phyloP scores from a whole-genome alignment of 1,284 basidiomycete species.

The Puccinia horiana region DNA sequence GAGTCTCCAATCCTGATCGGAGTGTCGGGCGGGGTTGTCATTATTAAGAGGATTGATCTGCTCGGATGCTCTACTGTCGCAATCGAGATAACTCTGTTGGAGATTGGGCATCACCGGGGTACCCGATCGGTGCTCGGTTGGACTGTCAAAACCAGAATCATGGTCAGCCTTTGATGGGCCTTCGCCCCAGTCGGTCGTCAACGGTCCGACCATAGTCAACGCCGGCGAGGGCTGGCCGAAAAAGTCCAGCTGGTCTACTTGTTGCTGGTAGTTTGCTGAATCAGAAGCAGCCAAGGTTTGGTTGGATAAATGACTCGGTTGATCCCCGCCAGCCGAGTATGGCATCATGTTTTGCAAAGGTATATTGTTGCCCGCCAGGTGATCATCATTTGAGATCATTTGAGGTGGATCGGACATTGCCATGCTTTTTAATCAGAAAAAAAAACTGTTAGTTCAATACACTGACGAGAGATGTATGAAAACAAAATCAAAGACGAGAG shows the following conservation, averaged over 20 bases:
- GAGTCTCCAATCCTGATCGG: not conserved
- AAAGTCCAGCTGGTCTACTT: constrained; percentile 18
- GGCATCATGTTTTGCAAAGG: constrained; percentile 8
- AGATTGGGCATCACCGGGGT: constrained; percentile 13
- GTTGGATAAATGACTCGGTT: not conserved
- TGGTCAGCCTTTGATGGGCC: not conserved
- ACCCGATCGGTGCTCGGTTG: not conserved
- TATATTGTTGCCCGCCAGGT: not conserved
- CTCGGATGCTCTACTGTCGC: not conserved
- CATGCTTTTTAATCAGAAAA: not conserved
- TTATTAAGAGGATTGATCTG: not conserved
- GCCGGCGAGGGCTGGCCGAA: constrained; percentile 3
- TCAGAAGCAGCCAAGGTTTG: not conserved
- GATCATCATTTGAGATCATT: not conserved
- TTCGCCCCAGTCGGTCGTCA: constrained; percentile 1
- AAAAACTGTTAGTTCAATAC: not conserved
- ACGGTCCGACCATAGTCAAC: not conserved
- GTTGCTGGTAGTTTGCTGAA: not conserved
- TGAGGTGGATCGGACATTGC: not conserved
- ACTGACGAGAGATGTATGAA: not conserved
- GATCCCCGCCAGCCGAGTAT: not conserved
- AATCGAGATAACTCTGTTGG: constrained; percentile 31
- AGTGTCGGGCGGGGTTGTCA: not conserved
- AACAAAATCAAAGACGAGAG: not conserved
- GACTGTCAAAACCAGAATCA: not conserved